phyloP scores from a whole-genome alignment of 805 yeast species.

The Hanseniaspora vineae region DNA sequence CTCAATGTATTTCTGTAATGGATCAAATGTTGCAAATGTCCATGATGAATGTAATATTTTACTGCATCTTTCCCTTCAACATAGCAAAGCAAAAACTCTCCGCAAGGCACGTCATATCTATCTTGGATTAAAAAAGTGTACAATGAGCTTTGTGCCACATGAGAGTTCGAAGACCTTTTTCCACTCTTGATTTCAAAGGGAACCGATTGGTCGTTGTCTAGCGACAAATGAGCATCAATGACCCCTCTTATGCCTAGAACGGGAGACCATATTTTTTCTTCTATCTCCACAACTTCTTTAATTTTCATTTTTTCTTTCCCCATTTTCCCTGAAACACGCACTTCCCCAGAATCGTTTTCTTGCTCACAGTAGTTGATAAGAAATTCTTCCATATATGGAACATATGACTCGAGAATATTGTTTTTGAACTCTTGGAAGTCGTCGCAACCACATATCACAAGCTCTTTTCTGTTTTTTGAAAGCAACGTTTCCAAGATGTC shows the following conservation, averaged over 20 bases:
- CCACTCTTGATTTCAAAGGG: conserved; percentile 94
- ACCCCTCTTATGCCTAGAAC: conserved; percentile 79
- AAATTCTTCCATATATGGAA: conserved; percentile 42
- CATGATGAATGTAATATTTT: conserved; percentile 36
- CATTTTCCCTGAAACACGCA: conserved; percentile 10
- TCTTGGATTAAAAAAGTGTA: conserved; percentile 73
- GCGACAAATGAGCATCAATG: conserved; percentile 76
- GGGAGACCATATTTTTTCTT: conserved; percentile 89
- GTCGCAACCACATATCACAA: conserved; percentile 26
- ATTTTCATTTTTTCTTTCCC: conserved; percentile 33
- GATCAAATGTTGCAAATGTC: conserved; percentile 55
- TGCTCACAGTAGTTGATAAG: conserved; percentile 30
- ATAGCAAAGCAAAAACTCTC: conserved; percentile 58
- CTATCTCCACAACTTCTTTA: conserved; percentile 62
- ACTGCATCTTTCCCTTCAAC: conserved; percentile 47
- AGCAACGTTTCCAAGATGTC: conserved; percentile 18
- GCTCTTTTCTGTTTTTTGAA: not conserved
- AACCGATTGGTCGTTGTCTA: conserved; percentile 40
- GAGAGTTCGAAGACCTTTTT: conserved; percentile 42
- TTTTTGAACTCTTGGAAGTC: conserved; percentile 31
- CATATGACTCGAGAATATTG: conserved; percentile 32
- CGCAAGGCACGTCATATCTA: conserved; percentile 57
- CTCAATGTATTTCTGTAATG: conserved; percentile 65
- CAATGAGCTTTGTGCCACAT: conserved; percentile 76
- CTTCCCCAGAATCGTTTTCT: conserved; percentile 16